Evolutionary conservation across 1,284 basidiomycete species (phyloP), one percentile per base, ranked within the genome.

Genomic region (Irpex sp.): DNA sequence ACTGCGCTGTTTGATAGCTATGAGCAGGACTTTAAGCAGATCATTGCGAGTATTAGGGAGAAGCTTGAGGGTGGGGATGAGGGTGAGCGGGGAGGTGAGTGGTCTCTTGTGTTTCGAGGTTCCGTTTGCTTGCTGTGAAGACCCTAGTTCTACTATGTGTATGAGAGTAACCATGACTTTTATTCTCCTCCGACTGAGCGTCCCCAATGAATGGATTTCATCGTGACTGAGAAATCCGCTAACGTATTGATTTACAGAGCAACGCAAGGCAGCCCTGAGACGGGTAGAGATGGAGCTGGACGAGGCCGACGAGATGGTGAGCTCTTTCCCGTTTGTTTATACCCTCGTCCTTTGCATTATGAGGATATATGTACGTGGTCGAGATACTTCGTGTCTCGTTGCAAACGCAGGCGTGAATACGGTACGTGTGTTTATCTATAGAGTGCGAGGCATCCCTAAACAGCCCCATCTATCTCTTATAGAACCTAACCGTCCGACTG

Each of bases 281-380:
- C 82, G 93, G 65, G 92, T 94, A 19, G 93, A 97, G 73, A 94
- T 96, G 85, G 97, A 99, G 75, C 81, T 98, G 2, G 97, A 99
- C 73, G 97, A 99, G 78, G 97, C 96, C 0, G 96, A 98, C 70
- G 97, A 99, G 81, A 96, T 98, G 85, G 95, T 91, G 71, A 65
- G 31, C n/a, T n/a, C n/a, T n/a, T n/a, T n/a, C n/a, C n/a, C n/a
- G n/a, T n/a, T n/a, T n/a, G n/a, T n/a, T n/a, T n/a, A n/a, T n/a
- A n/a, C n/a, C n/a, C n/a, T n/a, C n/a, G n/a, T n/a, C n/a, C n/a
- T n/a, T n/a, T n/a, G n/a, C 31, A 6, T 34, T 5, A 0, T 34
- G 0, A 5, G 31, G 31, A 34, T 34, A 1, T 34, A 34, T 34
- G 31, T 5, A 38, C 2, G n/a, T 57, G 3, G 47, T 47, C 0